Base-by-base conservation (phyloP, 352 stramenopile species). In the Globisporangium emineosum region DNA sequence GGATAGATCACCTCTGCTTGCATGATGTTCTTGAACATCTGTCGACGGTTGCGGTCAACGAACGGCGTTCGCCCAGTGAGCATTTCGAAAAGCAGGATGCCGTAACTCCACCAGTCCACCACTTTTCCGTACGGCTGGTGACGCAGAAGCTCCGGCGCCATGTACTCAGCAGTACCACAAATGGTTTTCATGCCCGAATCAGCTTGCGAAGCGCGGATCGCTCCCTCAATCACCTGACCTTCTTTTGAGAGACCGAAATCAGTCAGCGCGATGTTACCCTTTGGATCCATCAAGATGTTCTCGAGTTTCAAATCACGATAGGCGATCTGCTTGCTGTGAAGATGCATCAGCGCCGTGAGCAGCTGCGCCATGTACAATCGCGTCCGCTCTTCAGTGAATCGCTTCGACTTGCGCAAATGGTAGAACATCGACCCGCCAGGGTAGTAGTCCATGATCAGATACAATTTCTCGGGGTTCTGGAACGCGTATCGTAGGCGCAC, bases 381-480 rank as follows among this genome's bases (percentile, higher is more conserved):
- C 29, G 88, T 94, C 0, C 88, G 83, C 8, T 94, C 86, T 66
- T 96, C 89, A 17, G 86, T 66, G 60, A 96, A 96, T 2, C 88
- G 76, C 65, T 96, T 96, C 0, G 86, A 94, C 62, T 94, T 94
- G 59, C 86, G 83, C 53, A 96, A 40, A 43, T 96, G 88, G 66
- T 94, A 94, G 69, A 94, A 96, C 84, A 96, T 93, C 0, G 86
- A 94, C 2, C 89, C 89, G 32, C 89, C 89, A 5, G 89, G 90
- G 63, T 98, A 97, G 71, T 98, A 98, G 63, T 98, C 94, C 85
- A 98, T 97, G 55, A 98, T 93, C 58, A 98, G 72, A 67, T 99
- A 99, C 9, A 99, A 70, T 50, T 95, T 94, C 51, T 96, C 87
- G 0, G 83, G 51, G 64, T 94, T 96, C 67, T 96, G 89, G 70